Conservation (phyloP, 2,329 filamentous ascomycete species). For the Venturia asperata region DNA sequence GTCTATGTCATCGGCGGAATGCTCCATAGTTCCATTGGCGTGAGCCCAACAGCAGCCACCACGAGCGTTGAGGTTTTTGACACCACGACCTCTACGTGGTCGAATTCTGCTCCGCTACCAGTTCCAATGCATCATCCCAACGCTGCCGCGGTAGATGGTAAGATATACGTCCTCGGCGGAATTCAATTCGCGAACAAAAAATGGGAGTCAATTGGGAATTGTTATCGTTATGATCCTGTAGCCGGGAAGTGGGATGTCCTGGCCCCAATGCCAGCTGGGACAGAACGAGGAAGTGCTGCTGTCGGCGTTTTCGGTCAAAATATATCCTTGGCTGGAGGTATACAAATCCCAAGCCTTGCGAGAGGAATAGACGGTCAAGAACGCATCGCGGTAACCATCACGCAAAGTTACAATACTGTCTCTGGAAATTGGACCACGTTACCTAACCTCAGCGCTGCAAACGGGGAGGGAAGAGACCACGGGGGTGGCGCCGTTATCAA, state of each 20-base stretch:
- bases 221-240: constrained; percentile 23
- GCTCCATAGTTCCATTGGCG: neutral
- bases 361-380: constrained; percentile 10
- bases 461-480: constrained; percentile 25
- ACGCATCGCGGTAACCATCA: constrained; percentile 22
- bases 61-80: constrained; percentile 4
- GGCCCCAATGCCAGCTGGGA: constrained; percentile 15
- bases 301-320: constrained; percentile 23
- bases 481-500: constrained; percentile 26
- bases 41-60: neutral
- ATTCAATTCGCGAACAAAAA: constrained; percentile 19
- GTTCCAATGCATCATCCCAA: constrained; percentile 27
- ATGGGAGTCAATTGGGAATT: constrained; percentile 22
- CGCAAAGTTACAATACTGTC: constrained; percentile 22
- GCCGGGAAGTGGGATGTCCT: constrained; percentile 21
- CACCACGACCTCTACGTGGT: constrained; percentile 23
- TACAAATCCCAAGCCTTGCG: constrained; percentile 10
- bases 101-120: constrained; percentile 22
- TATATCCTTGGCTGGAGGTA: constrained; percentile 26
- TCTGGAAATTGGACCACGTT: constrained; percentile 21
- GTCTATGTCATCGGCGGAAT: constrained; percentile 19
- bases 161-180: constrained; percentile 27
- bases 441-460: neutral
- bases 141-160: constrained; percentile 23
- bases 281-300: constrained; percentile 25